Percentiles rank a stretch among this genome's conserved stretches.
Conservation (phyloP, 129 eudicot species). For the Artemisia argyi region DNA sequence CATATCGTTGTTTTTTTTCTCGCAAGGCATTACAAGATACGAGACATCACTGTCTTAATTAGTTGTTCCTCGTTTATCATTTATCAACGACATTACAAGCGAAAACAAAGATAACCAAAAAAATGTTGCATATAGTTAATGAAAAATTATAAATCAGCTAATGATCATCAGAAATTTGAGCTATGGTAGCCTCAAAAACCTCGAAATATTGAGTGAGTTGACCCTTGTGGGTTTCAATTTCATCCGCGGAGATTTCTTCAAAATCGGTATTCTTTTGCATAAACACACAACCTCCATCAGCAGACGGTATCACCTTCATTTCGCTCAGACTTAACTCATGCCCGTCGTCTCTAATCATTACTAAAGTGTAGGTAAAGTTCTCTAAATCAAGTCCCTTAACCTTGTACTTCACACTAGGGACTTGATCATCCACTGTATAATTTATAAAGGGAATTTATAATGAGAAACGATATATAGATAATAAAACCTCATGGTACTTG, state of each 20-base stretch:
- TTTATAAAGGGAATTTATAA: neutral
- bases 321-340: constrained; percentile 10
- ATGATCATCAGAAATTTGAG: neutral
- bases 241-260: constrained; percentile 9
- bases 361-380: neutral
- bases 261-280: neutral
- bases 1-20: too few species aligned
- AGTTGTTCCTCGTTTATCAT: too few species aligned
- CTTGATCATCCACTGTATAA: constrained; percentile 3
- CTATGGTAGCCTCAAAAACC: neutral
- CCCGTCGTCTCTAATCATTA: neutral
- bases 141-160: neutral
- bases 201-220: constrained; percentile 9
- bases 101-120: too few species aligned
- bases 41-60: too few species aligned
- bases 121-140: too few species aligned
- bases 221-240: constrained; percentile 10
- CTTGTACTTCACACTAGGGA: constrained; percentile 20
- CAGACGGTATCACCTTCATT: constrained; percentile 6
- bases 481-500: too few species aligned
- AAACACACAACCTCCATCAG: constrained; percentile 6
- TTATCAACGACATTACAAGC: too few species aligned
- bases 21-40: too few species aligned
- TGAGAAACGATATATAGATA: too few species aligned
- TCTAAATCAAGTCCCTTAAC: constrained; percentile 9